phyloP scores from a whole-genome alignment of 1,284 basidiomycete species.

The Nidula niveotomentosa region DNA sequence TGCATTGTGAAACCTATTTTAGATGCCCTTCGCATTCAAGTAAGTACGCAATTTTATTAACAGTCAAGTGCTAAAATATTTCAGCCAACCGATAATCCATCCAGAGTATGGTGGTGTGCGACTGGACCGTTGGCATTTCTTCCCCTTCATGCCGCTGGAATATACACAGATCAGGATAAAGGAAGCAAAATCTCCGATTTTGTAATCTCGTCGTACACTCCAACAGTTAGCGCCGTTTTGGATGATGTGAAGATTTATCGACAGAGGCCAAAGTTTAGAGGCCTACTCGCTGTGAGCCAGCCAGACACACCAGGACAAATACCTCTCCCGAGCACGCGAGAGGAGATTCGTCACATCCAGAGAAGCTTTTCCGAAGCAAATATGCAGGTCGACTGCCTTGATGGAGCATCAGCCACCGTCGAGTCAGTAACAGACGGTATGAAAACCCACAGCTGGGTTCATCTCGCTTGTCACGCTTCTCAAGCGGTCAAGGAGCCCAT shows the following conservation, averaged over 20 bases:
- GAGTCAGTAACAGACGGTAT: constrained; percentile 6
- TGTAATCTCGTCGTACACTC: constrained; percentile 15
- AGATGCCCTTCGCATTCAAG: background rate
- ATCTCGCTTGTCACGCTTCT: constrained; percentile 17
- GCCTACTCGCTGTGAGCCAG: constrained; percentile 8
- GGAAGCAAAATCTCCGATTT: constrained; percentile 5
- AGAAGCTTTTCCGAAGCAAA: background rate
- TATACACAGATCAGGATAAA: constrained; percentile 2
- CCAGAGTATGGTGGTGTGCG: constrained; percentile 9
- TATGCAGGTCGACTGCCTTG: constrained; percentile 1
- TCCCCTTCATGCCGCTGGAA: constrained; percentile 11
- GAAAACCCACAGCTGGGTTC: constrained; percentile 8
- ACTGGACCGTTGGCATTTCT: constrained; percentile 10
- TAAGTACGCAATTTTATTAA: background rate
- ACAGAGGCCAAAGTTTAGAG: background rate
- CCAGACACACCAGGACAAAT: constrained; percentile 4
- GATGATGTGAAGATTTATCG: constrained; percentile 1
- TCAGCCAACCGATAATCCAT: background rate
- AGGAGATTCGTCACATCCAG: constrained; percentile 3
- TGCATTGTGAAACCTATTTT: background rate
- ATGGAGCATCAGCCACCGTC: constrained; percentile 6
- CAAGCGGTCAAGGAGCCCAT: constrained; percentile 10
- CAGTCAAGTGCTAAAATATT: background rate
- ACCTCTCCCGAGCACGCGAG: constrained; percentile 3
- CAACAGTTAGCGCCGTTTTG: constrained; percentile 8